Base-by-base conservation (phyloP, 495 filamentous ascomycete genomes). In the Lentithecium fluviatile region DNA sequence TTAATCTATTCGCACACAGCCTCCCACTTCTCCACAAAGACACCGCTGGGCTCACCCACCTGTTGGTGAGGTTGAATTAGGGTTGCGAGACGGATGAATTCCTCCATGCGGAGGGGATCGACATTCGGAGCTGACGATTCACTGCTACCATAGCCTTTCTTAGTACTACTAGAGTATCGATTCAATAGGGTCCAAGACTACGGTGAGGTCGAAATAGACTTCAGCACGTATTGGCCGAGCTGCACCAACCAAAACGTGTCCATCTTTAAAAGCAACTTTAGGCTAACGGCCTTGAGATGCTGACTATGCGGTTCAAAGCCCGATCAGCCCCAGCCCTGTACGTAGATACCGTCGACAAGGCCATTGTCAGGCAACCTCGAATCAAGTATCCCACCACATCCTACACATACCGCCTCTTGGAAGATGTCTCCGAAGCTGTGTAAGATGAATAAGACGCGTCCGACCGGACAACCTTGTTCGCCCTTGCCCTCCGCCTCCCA, bases 381-480 rank as follows among this genome's bases (percentile, higher is more conserved):
- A 32, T 45, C 40, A 19, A 7, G 5, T 48, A 12, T 48, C 45
- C 45, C 20, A 24, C n/a, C 19, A 20, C n/a, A 11, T 46, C 42
- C 10, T 60, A 54, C 38, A 49, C 58, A 36, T 62, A 62, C 37
- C 26, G 51, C 29, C 56, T 43, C 36, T 62, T 56, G 17, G 55
- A 45, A 23, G 32, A n/a, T 10, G n/a, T n/a, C n/a, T n/a, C n/a
- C n/a, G n/a, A n/a, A n/a, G n/a, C n/a, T n/a, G n/a, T n/a, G n/a
- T n/a, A n/a, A n/a, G n/a, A n/a, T n/a, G n/a, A n/a, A n/a, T n/a
- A n/a, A n/a, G n/a, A n/a, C n/a, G n/a, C n/a, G n/a, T n/a, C n/a
- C n/a, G n/a, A n/a, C n/a, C n/a, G n/a, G n/a, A n/a, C 29, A 32
- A 10, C 34, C 11, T 6, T n/a, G 1, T 17, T 34, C 38, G 19